Conservation (phyloP, 2,329 filamentous ascomycete genomes). For the Fusarium foetens region DNA sequence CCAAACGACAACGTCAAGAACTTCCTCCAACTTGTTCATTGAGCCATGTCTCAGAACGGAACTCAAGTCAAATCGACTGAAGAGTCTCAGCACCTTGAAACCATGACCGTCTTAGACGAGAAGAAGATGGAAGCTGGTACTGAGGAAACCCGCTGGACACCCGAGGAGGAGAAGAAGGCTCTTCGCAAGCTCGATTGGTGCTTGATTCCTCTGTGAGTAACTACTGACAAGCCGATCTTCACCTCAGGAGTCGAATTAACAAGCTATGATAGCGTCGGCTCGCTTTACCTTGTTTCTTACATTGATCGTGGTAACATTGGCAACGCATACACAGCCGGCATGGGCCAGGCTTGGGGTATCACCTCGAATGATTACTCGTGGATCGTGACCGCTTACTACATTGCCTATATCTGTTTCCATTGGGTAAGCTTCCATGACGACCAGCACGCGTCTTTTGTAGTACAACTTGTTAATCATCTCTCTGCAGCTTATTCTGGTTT, state of each 20-base stretch:
- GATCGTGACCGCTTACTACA: background rate
- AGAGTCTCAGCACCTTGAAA: background rate
- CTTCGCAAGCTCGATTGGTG: conserved; percentile 1
- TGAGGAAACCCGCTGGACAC: background rate
- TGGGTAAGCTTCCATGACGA: background rate
- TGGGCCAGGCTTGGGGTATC: background rate
- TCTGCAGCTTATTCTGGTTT: background rate
- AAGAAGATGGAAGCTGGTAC: background rate
- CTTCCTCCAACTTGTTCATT: background rate
- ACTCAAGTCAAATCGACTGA: background rate
- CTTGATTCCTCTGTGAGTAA: background rate
- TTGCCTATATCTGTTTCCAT: background rate
- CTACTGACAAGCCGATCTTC: too few relatives aligned
- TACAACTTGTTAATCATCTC: too few relatives aligned
- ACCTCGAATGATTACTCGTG: background rate
- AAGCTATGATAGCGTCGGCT: background rate
- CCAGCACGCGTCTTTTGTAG: too few relatives aligned
- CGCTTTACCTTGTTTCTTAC: background rate
- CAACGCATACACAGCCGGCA: background rate
- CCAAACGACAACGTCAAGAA: too few relatives aligned
- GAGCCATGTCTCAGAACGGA: background rate
- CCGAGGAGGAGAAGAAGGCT: background rate
- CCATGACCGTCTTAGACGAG: background rate
- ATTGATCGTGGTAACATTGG: background rate
- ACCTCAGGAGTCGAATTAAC: too few relatives aligned